Evolutionary conservation across 139 green algal genomes (phyloP), one percentile per base, ranked within the genome.

Genomic region (Picochlorum sp.): DNA sequence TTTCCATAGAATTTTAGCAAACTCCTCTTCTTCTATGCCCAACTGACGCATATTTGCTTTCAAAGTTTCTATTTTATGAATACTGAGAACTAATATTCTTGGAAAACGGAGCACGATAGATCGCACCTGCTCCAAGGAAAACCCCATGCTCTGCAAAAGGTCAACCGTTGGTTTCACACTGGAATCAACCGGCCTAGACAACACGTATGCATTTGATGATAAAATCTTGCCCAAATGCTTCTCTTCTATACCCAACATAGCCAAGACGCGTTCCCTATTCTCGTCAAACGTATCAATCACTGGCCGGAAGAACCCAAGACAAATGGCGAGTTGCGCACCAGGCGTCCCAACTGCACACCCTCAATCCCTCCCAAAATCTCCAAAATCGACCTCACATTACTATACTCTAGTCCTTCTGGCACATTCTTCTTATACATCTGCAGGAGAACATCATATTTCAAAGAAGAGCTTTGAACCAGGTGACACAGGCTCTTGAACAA

Each of bases 221-320:
- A 65, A 15, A 18, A 65, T 65, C 21, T 59, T 65, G 7, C 58
- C 58, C 21, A 65, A 10, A 11, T 65, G n/a, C 11, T 49, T 50
- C n/a, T 32, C 58, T 5, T 49, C 20, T 11, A 65, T 21, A 23
- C 28, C 23, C 23, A 65, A 51, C 13, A 18, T 59, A 6, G 57
- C 23, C n/a, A 23, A 57, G 0, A 65, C 13, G 5, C n/a, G 57
- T 15, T 18, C 6, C 21, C 41, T 26, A 52, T 65, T 65, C 20
- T 3, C 2, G 3, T 65, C 41, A 32, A 65, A 26, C 15, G 13
- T 49, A 32, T 28, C 20, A 32, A 65, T 28, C 20, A 45, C 23
- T 28, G n/a, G n/a, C 16, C 16, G 18, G 18, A 23, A 18, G n/a
- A 15, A n/a, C 13, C 11, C 21, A 65, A 21, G 21, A 65, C 16